Evolutionary conservation across 2,329 filamentous ascomycete species (phyloP).

Genomic region (Phaeomoniella chlamydospora): DNA sequence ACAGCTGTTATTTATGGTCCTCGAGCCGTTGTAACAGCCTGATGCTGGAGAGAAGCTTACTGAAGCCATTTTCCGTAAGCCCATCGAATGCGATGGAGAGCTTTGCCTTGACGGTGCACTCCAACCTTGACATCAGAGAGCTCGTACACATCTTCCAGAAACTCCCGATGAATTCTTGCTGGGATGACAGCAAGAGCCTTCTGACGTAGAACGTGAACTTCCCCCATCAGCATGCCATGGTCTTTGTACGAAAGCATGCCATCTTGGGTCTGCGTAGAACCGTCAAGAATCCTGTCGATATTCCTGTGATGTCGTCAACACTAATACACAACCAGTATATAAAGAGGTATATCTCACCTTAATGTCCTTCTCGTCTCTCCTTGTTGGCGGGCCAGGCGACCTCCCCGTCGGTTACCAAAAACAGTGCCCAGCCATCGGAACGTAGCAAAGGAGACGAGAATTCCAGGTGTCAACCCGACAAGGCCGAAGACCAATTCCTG

Average conservation of each 20-base stretch:
- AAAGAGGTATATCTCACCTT: conserved; percentile 29
- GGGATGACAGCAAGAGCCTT: conserved; percentile 56
- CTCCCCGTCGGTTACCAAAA: conserved; percentile 57
- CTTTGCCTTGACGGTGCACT: conserved; percentile 61
- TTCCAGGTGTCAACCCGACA: conserved; percentile 79
- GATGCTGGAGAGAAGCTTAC: too few species aligned
- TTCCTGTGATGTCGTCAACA: conserved; percentile 33
- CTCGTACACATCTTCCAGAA: conserved; percentile 76
- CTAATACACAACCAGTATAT: background rate
- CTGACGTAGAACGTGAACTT: conserved; percentile 69
- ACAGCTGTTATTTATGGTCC: too few species aligned
- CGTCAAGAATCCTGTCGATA: conserved; percentile 66
- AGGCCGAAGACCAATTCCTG: conserved; percentile 95
- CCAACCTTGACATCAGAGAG: conserved; percentile 67
- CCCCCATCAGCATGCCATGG: conserved; percentile 77
- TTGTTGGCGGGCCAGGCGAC: conserved; percentile 49
- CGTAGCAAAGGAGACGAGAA: conserved; percentile 70
- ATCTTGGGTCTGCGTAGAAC: conserved; percentile 54
- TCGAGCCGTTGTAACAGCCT: too few species aligned
- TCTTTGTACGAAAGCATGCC: conserved; percentile 80
- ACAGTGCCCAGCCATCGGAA: conserved; percentile 56
- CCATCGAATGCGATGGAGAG: conserved; percentile 77
- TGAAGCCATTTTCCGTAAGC: conserved; percentile 65
- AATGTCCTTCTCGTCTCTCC: conserved; percentile 63
- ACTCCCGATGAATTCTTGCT: conserved; percentile 62